phyloP scores from a whole-genome alignment of 495 filamentous ascomycete species.

The Penicillium crystallinum region DNA sequence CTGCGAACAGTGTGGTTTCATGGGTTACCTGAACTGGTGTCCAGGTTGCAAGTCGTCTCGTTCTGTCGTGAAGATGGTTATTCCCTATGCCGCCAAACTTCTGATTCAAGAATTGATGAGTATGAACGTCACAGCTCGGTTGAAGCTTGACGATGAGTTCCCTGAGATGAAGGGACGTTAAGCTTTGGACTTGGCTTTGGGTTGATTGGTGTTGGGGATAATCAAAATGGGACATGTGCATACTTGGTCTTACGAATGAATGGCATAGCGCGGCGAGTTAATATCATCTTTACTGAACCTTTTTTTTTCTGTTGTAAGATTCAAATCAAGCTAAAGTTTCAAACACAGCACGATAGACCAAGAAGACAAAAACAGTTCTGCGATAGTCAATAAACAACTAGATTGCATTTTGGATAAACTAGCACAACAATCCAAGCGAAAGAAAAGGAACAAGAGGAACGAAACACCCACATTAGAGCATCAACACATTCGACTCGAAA shows the following conservation, averaged over 20 bases:
- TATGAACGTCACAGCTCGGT: conserved; percentile 89
- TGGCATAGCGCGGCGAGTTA: conserved; percentile 33
- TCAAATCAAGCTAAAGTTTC: neutral
- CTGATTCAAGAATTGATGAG: conserved; percentile 93
- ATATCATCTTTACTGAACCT: conserved; percentile 2
- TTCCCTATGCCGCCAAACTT: conserved; percentile 98
- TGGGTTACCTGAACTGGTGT: conserved; percentile 93
- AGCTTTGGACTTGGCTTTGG: neutral
- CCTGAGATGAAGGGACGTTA: conserved; percentile 49
- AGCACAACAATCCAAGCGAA: conserved; percentile 6
- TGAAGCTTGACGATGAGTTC: conserved; percentile 91
- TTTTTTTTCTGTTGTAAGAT: neutral
- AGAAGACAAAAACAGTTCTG: too few relatives aligned
- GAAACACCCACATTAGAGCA: conserved; percentile 7
- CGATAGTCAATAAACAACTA: too few relatives aligned
- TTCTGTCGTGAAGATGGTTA: conserved; percentile 81
- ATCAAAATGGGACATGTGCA: conserved; percentile 15
- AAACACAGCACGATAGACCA: neutral
- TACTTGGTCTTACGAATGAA: conserved; percentile 17
- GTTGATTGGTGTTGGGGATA: conserved; percentile 9
- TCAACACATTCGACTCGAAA: conserved; percentile 28
- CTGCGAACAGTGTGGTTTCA: conserved; percentile 86
- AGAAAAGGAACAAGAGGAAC: conserved; percentile 1
- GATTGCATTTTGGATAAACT: conserved; percentile 2
- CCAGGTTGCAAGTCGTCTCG: conserved; percentile 79